Evolutionary conservation across 306 rosid species (phyloP).

Genomic region (Cucurbita maxima): DNA sequence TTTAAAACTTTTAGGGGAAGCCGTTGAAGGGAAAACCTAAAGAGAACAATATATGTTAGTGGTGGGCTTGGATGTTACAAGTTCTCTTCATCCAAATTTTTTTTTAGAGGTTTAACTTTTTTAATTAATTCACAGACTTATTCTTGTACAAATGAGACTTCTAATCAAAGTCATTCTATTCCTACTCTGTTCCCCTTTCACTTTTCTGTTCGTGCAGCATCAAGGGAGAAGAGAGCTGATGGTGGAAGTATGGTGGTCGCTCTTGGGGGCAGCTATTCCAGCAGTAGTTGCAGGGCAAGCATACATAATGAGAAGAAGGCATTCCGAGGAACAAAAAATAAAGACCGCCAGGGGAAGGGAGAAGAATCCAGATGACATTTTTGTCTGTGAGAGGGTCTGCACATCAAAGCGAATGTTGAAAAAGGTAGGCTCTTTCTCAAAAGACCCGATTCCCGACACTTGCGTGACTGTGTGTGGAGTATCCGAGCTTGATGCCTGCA

Average conservation of each 20-base stretch:
- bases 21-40: too few relatives aligned
- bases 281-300: slow-evolving; percentile 78
- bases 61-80: not conserved
- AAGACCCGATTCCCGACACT: slow-evolving; percentile 90
- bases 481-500: slow-evolving; percentile 82
- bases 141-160: too few relatives aligned
- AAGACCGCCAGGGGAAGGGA: slow-evolving; percentile 69
- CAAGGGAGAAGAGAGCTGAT: slow-evolving; percentile 15
- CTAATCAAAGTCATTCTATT: too few relatives aligned
- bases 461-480: slow-evolving; percentile 93
- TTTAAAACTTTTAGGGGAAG: too few relatives aligned
- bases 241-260: slow-evolving; percentile 95
- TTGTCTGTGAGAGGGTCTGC: slow-evolving; percentile 89
- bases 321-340: slow-evolving; percentile 51
- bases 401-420: slow-evolving; percentile 85
- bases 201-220: not conserved
- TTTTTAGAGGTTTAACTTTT: not conserved
- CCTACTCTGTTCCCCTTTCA: not conserved
- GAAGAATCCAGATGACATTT: slow-evolving; percentile 72
- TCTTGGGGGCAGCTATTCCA: slow-evolving; percentile 72
- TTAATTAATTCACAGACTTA: too few relatives aligned
- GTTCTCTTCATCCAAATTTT: not conserved
- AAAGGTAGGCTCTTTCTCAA: slow-evolving; percentile 79
- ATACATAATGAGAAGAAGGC: slow-evolving; percentile 47
- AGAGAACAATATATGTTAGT: too few relatives aligned